A percentile compares a stretch with the other conserved stretches of the same genome.
Conservation (phyloP, 2,329 filamentous ascomycete genomes). For the Phyllachora maydis region DNA sequence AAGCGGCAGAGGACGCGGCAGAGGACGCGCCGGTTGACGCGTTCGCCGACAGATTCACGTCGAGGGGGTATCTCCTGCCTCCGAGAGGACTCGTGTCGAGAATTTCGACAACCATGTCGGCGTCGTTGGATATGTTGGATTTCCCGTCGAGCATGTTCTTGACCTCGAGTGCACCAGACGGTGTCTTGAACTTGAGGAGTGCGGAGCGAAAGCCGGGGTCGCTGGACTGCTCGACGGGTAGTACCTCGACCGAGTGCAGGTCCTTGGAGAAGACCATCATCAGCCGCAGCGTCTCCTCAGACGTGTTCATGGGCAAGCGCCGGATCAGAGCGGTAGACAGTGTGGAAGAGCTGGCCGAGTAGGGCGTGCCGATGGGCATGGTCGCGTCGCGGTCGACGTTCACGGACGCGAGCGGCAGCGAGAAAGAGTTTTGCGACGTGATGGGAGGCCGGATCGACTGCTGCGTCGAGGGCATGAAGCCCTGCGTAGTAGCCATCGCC, state of each 20-base stretch:
- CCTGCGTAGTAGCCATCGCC: constrained; percentile 23
- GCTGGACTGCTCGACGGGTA: constrained; percentile 24
- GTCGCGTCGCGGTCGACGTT: constrained; percentile 20
- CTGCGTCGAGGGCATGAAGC: constrained; percentile 16
- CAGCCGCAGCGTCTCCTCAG: constrained; percentile 28
- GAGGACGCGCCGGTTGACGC: constrained; percentile 20
- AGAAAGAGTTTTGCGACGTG: constrained; percentile 12
- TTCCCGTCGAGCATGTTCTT: constrained; percentile 36
- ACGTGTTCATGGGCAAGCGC: constrained; percentile 29
- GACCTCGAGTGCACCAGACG: constrained; percentile 31
- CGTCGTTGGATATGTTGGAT: constrained; percentile 25
- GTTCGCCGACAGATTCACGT: constrained; percentile 13
- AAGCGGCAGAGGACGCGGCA: constrained; percentile 21
- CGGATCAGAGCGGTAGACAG: constrained; percentile 30
- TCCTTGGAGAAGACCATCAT: constrained; percentile 41
- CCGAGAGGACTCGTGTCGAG: constrained; percentile 16
- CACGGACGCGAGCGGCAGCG: constrained; percentile 11
- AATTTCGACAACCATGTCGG: constrained; percentile 36
- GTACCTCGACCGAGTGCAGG: constrained; percentile 25
- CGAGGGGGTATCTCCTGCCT: constrained; percentile 34
- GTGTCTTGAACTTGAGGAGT: constrained; percentile 28
- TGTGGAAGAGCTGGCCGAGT: constrained; percentile 13
- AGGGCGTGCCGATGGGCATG: constrained; percentile 18
- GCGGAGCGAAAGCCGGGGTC: constrained; percentile 30
- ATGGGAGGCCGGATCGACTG: constrained; percentile 16